These are phyloP conservation scores for Fereydounia khargensis DNA, from an alignment of 1,284 basidiomycete genomes.

Conservation along the genomic window DNA sequence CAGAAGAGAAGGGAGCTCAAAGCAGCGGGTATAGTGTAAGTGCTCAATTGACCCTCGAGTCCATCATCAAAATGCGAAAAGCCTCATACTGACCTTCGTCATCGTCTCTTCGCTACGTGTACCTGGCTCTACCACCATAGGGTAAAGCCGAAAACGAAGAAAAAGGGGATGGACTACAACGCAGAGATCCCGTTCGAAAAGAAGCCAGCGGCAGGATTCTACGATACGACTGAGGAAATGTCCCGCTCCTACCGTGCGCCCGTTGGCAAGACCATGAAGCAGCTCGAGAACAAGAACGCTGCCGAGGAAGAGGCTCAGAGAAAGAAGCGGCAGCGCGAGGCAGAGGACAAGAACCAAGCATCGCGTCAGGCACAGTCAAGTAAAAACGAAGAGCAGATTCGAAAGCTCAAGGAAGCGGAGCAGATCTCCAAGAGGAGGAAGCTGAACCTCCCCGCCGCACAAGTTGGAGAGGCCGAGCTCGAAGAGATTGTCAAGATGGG, in stretches of 20 bases:
- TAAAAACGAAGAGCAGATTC: constrained; percentile 85
- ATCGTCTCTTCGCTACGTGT: background rate
- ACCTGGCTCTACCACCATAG: no score
- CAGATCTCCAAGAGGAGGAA: constrained; percentile 85
- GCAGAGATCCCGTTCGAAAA: constrained; percentile 99
- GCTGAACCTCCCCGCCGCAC: constrained; percentile 80
- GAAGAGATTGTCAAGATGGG: constrained; percentile 99
- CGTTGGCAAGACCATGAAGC: constrained; percentile 76
- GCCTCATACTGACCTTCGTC: background rate
- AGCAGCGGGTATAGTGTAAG: constrained; percentile 92
- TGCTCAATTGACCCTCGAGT: background rate
- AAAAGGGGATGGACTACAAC: constrained; percentile 99
- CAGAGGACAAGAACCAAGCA: constrained; percentile 78
- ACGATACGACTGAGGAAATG: constrained; percentile 92
- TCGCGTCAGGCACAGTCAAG: constrained; percentile 58
- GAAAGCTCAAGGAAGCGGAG: constrained; percentile 94
- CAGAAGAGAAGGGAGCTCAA: constrained; percentile 98
- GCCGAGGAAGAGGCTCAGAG: constrained; percentile 63
- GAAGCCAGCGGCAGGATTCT: constrained; percentile 90
- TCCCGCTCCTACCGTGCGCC: constrained; percentile 83
- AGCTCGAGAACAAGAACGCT: constrained; percentile 69
- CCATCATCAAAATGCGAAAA: background rate
- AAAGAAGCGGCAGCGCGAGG: constrained; percentile 38
- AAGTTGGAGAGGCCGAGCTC: constrained; percentile 91
- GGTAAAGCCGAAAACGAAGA: constrained; percentile 74